Evolutionary conservation across 371 early-diverging fungal genomes (phyloP).

Genomic region (Capniomyces stellatus): DNA sequence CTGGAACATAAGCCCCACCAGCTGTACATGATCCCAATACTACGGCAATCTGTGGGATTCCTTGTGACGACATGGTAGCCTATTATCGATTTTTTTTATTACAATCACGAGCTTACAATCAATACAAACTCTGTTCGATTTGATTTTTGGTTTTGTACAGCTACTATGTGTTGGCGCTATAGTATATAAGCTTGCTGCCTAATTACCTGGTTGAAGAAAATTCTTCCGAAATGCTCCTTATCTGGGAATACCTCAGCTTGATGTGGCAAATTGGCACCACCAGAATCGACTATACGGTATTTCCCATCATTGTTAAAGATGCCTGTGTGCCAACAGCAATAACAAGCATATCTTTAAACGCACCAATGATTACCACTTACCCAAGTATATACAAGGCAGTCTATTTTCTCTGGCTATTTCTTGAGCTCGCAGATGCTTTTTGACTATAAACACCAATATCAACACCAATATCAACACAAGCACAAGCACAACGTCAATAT

Average conservation of each 20-base stretch:
- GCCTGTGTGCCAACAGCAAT: background rate
- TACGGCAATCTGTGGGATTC: constrained; percentile 89
- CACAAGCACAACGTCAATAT: too few species aligned
- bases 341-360: too few species aligned
- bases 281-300: constrained; percentile 58
- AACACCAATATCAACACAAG: background rate
- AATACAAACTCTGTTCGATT: too few species aligned
- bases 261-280: constrained; percentile 91
- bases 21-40: constrained; percentile 98
- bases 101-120: too few species aligned
- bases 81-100: background rate
- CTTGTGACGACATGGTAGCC: constrained; percentile 73
- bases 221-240: constrained; percentile 93
- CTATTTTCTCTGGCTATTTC: constrained; percentile 90
- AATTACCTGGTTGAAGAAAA: constrained; percentile 74
- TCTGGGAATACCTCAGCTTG: constrained; percentile 96
- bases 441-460: constrained; percentile 29
- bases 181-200: too few species aligned
- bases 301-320: background rate
- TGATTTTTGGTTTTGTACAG: too few species aligned
- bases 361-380: background rate
- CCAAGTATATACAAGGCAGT: constrained; percentile 86
- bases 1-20: constrained; percentile 96
- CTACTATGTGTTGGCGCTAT: too few species aligned
- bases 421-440: constrained; percentile 95